Evolutionary conservation across 768 basidiomycete species (phyloP).

Genomic region (Calocera cornea): DNA sequence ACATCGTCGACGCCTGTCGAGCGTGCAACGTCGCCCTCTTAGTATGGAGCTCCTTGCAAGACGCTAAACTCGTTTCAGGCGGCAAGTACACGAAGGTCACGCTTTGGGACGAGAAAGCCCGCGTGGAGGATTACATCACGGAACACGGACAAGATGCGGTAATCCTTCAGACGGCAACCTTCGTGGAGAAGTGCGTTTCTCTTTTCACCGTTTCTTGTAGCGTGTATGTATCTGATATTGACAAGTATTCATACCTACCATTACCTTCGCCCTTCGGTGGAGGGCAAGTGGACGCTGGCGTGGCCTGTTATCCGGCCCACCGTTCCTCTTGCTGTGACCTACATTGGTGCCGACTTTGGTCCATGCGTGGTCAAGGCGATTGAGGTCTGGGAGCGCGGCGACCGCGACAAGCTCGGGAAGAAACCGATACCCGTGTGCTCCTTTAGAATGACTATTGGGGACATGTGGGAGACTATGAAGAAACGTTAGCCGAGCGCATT

Average conservation of each 20-base stretch:
- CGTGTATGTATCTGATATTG: not conserved
- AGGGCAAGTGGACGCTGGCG: not conserved
- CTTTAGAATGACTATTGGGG: not conserved
- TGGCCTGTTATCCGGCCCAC: not conserved
- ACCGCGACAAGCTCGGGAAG: constrained; percentile 5
- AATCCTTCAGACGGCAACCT: too few relatives aligned
- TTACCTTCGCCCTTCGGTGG: not conserved
- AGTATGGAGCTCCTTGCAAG: not conserved
- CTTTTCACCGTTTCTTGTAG: not conserved
- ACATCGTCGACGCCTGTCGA: not conserved
- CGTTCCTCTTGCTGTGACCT: not conserved
- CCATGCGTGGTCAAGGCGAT: not conserved
- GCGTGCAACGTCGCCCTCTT: not conserved
- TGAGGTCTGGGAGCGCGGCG: not conserved
- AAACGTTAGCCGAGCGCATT: not conserved
- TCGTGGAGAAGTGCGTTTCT: too few relatives aligned
- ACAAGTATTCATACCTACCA: not conserved
- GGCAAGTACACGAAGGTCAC: not conserved
- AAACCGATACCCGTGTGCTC: not conserved
- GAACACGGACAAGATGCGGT: too few relatives aligned
- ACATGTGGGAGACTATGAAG: not conserved
- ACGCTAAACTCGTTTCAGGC: not conserved
- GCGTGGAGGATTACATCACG: too few relatives aligned
- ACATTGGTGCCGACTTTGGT: not conserved
- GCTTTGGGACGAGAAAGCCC: too few relatives aligned